A percentile compares a stretch with the other conserved stretches of the same genome.
phyloP scores from a whole-genome alignment of 2,329 filamentous ascomycete genomes.

The Fusarium longipes region DNA sequence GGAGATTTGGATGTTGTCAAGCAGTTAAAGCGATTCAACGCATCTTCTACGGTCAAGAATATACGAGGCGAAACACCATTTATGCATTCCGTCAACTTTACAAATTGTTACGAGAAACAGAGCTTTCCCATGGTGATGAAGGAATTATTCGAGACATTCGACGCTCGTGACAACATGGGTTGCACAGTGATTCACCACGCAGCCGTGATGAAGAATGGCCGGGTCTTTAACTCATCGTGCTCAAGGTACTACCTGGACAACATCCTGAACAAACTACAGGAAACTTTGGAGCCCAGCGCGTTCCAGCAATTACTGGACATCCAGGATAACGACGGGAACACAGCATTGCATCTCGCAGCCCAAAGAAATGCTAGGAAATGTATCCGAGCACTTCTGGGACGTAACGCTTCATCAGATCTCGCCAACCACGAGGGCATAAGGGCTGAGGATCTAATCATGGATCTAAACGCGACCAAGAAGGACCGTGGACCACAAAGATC shows the following conservation, averaged over 20 bases:
- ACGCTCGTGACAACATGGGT: constrained; percentile 80
- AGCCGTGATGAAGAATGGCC: constrained; percentile 85
- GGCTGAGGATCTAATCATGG: constrained; percentile 84
- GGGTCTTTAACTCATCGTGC: constrained; percentile 84
- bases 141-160: constrained; percentile 84
- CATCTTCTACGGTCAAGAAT: constrained; percentile 77
- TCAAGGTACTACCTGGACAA: constrained; percentile 94
- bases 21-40: constrained; percentile 84
- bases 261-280: constrained; percentile 86
- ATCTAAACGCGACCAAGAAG: constrained; percentile 75
- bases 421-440: constrained; percentile 84
- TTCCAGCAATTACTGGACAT: constrained; percentile 83
- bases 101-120: constrained; percentile 94
- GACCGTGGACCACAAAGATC: constrained; percentile 78
- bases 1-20: constrained; percentile 92
- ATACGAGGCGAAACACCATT: constrained; percentile 86
- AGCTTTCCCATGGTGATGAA: constrained; percentile 88
- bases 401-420: constrained; percentile 86
- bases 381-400: constrained; percentile 80
- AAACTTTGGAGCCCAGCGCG: constrained; percentile 78
- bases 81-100: constrained; percentile 95
- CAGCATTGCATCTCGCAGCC: constrained; percentile 79
- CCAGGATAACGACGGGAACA: constrained; percentile 89
- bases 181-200: constrained; percentile 96
- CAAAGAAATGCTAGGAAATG: constrained; percentile 90